phyloP scores from a whole-genome alignment of 257 asterid genomes.

The Rauvolfia tetraphylla region DNA sequence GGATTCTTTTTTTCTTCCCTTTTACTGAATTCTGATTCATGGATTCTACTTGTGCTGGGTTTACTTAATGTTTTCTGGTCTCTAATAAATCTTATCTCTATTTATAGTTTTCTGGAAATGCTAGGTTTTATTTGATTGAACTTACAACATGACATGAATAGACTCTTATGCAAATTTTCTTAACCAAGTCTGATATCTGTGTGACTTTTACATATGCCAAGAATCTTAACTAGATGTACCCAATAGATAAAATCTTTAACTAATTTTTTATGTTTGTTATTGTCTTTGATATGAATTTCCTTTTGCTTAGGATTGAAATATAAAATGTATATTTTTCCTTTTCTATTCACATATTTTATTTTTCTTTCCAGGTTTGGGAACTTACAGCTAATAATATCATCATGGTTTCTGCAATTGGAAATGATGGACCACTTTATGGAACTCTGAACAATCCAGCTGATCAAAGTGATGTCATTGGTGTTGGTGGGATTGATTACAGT shows the following conservation, averaged over 20 bases:
- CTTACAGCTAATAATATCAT: slow-evolving; percentile 90
- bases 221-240: not conserved
- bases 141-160: not conserved
- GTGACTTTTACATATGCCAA: not conserved
- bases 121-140: not conserved
- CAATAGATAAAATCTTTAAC: too few relatives aligned
- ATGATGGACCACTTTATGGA: slow-evolving; percentile 98
- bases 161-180: not conserved
- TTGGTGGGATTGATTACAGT: slow-evolving; percentile 97
- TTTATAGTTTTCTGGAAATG: not conserved
- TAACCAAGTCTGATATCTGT: not conserved
- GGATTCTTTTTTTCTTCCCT: too few relatives aligned
- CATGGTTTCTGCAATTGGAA: slow-evolving; percentile 98
- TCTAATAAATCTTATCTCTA: not conserved
- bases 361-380: slow-evolving; percentile 77
- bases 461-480: slow-evolving; percentile 99
- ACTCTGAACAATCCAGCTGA: slow-evolving; percentile 98
- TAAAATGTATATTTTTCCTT: not conserved
- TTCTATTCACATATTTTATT: not conserved
- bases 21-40: too few relatives aligned
- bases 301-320: not conserved
- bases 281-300: slow-evolving; percentile 4
- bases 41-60: not conserved
- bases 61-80: not conserved
- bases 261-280: not conserved